Base-by-base conservation (phyloP, 176 grass and related monocot genomes). In the Alloteropsis semialata region DNA sequence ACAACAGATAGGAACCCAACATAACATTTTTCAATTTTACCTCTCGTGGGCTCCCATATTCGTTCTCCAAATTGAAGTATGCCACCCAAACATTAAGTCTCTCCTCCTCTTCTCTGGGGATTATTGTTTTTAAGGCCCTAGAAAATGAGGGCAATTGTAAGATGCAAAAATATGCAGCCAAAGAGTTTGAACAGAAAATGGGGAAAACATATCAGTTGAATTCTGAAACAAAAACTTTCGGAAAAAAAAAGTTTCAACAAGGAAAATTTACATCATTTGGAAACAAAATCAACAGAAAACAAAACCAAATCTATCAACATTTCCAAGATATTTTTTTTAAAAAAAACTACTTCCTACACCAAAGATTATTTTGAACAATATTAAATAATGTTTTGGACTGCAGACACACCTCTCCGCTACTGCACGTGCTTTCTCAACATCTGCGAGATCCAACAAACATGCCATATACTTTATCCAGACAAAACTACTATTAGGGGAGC, bases 381-480 rank as follows among this genome's bases (percentile, higher is more conserved):
- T 33, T 10, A n/a, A 77, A 46, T n/a, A 76, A 61, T 36, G 29
- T 43, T 78, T 58, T 74, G 60, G 37, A 61, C 9, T 68, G 63
- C 38, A 65, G 41, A 54, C 66, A 21, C 77, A 98, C 96, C 96
- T 93, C 86, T 98, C 89, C 79, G 93, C 91, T 75, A 98, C 82
- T 49, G 85, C 76, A 14, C 91, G 93, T 79, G 93, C 93, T 84
- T 98, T 96, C 61, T 92, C 93, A 54, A 92, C 61, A 69, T 98
- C 91, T 85, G 91, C 91, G 27, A 90, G 86, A 79, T 89, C 89
- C 77, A 98, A 90, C 83, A 93, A 90, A 79, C 84, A 87, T 6
- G 83, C 93, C 93, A 95, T 96, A 82, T 98, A 98, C 15, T 93
- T 98, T 87, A 98, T 96, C 93, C 96, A 96, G 21, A 98, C 83